Evolutionary conservation across 768 basidiomycete genomes (phyloP), one percentile per base, ranked within the genome.

Genomic region (Xerocomellus amylosporus): DNA sequence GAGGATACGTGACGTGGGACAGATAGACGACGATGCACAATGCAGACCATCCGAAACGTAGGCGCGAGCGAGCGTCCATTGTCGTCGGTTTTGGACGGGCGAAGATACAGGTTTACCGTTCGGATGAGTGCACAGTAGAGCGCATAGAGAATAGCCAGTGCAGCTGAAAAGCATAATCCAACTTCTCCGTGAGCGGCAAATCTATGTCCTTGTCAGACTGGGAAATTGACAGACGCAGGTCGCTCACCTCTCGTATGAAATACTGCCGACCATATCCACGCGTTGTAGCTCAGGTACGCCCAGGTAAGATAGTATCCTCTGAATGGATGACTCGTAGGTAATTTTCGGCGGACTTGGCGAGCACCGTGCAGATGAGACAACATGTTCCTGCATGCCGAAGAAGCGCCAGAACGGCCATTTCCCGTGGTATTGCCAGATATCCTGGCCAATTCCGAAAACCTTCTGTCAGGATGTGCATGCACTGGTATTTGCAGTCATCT

Each of bases 91-190:
- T 52, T 71, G 67, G 51, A 64, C 55, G 64, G 61, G 2, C 57
- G 36, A 5, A 82, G 73, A 64, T 93, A 93, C 47, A 94, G 72
- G 61, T 88, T 85, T 64, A 87, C 87, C 17, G 90, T 68, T 4
- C 96, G 90, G 44, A 93, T 74, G 61, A 85, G 77, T 26, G 88
- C 82, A 68, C 81, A 84, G 70, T 90, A 94, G 5, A 98, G 75
- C 2, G 88, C 87, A 60, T 82, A 89, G 24, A 94, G 68, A 58
- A 97, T 94, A 13, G 88, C 85, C 9, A 88, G 72, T 0, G 88
- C 93, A 6, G 97, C 97, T 3, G 92, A 92, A 69, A 98, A 97
- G 70, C n/a, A n/a, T 99, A 99, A 65, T 98, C 97, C 66, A 95
- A 54, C 59, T 87, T 89, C 71, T 99, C 97, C 2, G 95, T 98